Evolutionary conservation across 2,329 filamentous ascomycete genomes (phyloP), one percentile per base, ranked within the genome.

Genomic region (Plectosphaerella sp.): DNA sequence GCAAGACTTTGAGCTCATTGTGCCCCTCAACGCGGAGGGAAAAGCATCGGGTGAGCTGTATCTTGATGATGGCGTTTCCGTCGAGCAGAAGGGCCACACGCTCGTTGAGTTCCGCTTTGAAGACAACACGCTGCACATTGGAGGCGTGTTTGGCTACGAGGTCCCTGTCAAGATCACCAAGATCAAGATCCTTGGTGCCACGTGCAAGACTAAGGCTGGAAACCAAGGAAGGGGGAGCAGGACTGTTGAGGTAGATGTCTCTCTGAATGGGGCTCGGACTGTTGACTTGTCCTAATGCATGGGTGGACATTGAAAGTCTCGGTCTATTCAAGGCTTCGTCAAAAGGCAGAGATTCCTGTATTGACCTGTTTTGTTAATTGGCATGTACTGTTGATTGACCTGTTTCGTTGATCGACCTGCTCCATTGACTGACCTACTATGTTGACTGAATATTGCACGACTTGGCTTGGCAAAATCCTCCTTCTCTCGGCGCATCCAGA

Each of bases 1-100:
- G 58, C 74, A 87, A 59, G 75, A 84, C 58, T 93, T 93, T 70
- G 78, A 86, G 63, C 71, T 95, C 48, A 62, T 93, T 36, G 77
- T 95, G 45, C 86, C 89, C 0, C 77, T 88, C 0, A 82, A 78
- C 6, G 62, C 64, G 1, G 72, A 86, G 49, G 87, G 86, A 3
- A 80, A 71, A 7, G 90, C 90, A 0, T 66, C 63, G 1, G 90
- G 90, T 0, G 73, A 76, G 49, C 72, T 94, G 52, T 94, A 92
- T 64, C 70, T 94, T 5, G 90, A 94, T 59, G 89, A 95, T 55
- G 90, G 90, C 9, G 83, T 57, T 18, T 28, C 20, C n/a, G 6
- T 47, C 7, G 45, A 47, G 14, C 48, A 43, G 48, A 3, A 33
- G n/a, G 65, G 60, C 1, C 80, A 75, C n/a, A 82, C 77, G 7